Percentiles rank a stretch among this genome's conserved stretches.
phyloP scores from a whole-genome alignment of 805 yeast species.

The Ogataea siamensis region DNA sequence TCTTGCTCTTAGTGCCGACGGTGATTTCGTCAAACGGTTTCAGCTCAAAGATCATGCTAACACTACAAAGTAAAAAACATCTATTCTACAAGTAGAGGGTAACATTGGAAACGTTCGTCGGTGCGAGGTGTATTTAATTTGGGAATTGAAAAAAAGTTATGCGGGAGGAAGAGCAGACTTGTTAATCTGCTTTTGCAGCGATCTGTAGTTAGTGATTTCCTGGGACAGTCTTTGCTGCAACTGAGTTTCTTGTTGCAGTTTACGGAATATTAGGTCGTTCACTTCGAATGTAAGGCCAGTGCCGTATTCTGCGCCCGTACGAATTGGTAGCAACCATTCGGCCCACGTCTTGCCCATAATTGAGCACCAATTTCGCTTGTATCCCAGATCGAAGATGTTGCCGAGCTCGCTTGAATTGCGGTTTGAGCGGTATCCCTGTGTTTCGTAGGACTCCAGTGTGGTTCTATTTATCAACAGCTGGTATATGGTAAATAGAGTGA shows the following conservation, averaged over 20 bases:
- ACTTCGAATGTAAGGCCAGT: slow-evolving; percentile 54
- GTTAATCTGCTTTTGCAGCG: slow-evolving; percentile 23
- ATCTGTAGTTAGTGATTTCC: slow-evolving; percentile 36
- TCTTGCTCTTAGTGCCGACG: slow-evolving; percentile 53
- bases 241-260: slow-evolving; percentile 39
- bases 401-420: slow-evolving; percentile 45
- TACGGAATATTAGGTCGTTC: slow-evolving; percentile 41
- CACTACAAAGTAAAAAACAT: slow-evolving; percentile 3
- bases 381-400: slow-evolving; percentile 78
- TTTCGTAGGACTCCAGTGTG: slow-evolving; percentile 74
- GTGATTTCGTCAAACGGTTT: slow-evolving; percentile 64
- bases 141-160: background rate
- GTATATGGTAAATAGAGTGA: slow-evolving; percentile 56
- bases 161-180: slow-evolving; percentile 18
- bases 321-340: slow-evolving; percentile 71
- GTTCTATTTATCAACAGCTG: slow-evolving; percentile 66
- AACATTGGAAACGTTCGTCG: slow-evolving; percentile 1
- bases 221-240: slow-evolving; percentile 45
- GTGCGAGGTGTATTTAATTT: slow-evolving; percentile 6
- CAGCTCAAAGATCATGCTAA: slow-evolving; percentile 43
- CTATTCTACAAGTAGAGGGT: slow-evolving; percentile 6
- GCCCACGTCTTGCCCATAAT: slow-evolving; percentile 69
- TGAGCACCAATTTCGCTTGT: slow-evolving; percentile 54
- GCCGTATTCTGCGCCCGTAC: slow-evolving; percentile 23
- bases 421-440: slow-evolving; percentile 44